Evolutionary conservation across 345 rosid species (phyloP), one percentile per base, ranked within the genome.

Genomic region (Arabidopsis arenosa): DNA sequence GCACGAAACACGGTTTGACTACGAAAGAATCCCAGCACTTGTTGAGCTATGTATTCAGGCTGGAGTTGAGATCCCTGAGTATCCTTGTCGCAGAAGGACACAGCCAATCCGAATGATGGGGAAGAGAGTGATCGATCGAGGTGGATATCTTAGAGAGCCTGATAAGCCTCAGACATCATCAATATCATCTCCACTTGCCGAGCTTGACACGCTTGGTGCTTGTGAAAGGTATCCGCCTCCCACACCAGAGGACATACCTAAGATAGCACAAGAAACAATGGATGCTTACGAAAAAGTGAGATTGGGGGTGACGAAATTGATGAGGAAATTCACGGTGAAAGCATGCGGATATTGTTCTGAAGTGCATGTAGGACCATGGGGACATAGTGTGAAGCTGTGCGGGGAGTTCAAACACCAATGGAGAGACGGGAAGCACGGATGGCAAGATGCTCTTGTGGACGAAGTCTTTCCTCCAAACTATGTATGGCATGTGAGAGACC

Each of bases 361-460:
- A 73, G 94, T 93, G 39, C 97, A 91, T 45, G 89, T 91, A 17
- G 98, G 98, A 74, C 97, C 97, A 21, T 91, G 94, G 88, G 98
- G 97, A 67, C 98, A 93, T 81, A 85, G 84, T 79, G 98, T 82
- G 4, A 91, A 93, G 85, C 90, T 93, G 17, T 93, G 97, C 32
- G 98, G 98, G 44, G 97, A 82, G 74, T 85, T 82, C 79, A 93
- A 93, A 81, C 98, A 93, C 69, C 97, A 93, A 15, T 88, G 98
- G 97, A 86, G 97, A 78, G 98, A 91, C n/a, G 97, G 98, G 70
- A 91, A 91, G 77, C 98, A 93, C 9, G 98, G 98, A 36, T 91
- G 98, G 97, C 96, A 93, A 82, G 90, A 91, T 67, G 97, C 98
- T 12, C 82, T 80, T 4, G 73, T 85, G 23, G 93, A 86, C 1